Base-by-base conservation (phyloP, 2,329 filamentous ascomycete genomes). In the Calonectria henricotiae region DNA sequence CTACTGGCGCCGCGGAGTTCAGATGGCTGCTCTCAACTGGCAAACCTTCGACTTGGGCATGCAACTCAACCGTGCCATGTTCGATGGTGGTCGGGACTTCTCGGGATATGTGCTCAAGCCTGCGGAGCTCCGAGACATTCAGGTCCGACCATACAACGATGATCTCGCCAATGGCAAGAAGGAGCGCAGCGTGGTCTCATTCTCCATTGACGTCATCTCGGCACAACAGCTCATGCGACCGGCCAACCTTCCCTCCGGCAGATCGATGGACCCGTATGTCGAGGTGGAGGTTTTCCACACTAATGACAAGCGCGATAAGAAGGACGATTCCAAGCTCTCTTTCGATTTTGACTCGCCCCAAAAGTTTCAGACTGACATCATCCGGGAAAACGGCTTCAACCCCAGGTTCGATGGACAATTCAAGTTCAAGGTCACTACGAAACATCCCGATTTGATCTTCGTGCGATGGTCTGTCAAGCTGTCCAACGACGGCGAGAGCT, bases 21-120 rank as follows among this genome's bases (percentile, higher is more conserved):
- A 99, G 83, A 98, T 99, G 96, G 95, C 93, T 15, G 96, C 96
- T 0, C 87, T 98, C 72, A 99, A 99, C 83, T 98, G 96, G 96
- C 96, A 99, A 83, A 98, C 95, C 0, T 98, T 97, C 79, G 96
- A 98, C 79, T 88, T 97, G 20, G 94, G 95, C 54, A 96, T 98
- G 89, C 96, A 98, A 80, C 89, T 98, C 81, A 98, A 98, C 80
- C 93, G 96, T 75, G 96, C 96, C 78, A 98, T 99, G 96, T 99
- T 98, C 80, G 93, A 95, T 55, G 94, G 94, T 68, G 94, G 94
- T 49, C 92, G 89, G 13, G 96, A 98, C 83, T 90, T 91, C 67
- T 94, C 93, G 3, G 96, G 96, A 51, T 99, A 98, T 78, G 95
- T 98, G 15, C 89, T 98, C 64, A 99, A 99, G 85, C 96, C 96